Conservation (phyloP, 2,329 filamentous ascomycete species). For the Akanthomyces lecanii region DNA sequence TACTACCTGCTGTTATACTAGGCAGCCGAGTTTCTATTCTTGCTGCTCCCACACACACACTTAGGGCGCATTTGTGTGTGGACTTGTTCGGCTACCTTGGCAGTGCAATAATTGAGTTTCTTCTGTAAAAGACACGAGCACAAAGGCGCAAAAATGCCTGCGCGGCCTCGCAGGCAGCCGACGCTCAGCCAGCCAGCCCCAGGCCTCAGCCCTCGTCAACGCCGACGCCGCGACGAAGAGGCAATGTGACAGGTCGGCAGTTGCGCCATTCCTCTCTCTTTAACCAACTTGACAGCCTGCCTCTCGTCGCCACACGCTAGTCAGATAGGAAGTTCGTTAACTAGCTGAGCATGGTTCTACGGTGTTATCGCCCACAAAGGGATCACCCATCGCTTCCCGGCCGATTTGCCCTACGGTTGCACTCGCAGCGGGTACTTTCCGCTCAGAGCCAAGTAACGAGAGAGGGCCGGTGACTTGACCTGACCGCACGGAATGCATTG, state of each 20-base stretch:
- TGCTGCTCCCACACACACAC: not conserved
- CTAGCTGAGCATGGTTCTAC: not conserved
- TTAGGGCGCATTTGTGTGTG: not conserved
- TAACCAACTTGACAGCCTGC: not conserved
- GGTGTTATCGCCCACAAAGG: not conserved
- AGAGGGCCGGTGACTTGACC: too few relatives aligned
- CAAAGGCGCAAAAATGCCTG: not conserved
- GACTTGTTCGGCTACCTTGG: too few relatives aligned
- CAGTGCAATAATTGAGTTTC: too few relatives aligned
- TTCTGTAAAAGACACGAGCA: not conserved
- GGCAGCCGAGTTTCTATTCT: constrained; percentile 1
- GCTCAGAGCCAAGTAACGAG: not conserved
- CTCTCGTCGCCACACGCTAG: not conserved
- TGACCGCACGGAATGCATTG: not conserved
- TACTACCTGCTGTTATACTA: not conserved
- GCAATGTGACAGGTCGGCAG: constrained; percentile 10
- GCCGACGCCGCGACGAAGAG: not conserved
- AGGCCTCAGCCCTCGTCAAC: not conserved
- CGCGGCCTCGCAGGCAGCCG: not conserved
- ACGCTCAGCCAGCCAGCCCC: not conserved
- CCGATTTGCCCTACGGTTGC: not conserved
- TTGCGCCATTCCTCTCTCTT: not conserved
- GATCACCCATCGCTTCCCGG: not conserved
- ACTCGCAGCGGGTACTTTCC: not conserved
- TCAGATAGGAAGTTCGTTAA: not conserved